Evolutionary conservation across 768 basidiomycete genomes (phyloP).

Genomic region (Bullera alba): DNA sequence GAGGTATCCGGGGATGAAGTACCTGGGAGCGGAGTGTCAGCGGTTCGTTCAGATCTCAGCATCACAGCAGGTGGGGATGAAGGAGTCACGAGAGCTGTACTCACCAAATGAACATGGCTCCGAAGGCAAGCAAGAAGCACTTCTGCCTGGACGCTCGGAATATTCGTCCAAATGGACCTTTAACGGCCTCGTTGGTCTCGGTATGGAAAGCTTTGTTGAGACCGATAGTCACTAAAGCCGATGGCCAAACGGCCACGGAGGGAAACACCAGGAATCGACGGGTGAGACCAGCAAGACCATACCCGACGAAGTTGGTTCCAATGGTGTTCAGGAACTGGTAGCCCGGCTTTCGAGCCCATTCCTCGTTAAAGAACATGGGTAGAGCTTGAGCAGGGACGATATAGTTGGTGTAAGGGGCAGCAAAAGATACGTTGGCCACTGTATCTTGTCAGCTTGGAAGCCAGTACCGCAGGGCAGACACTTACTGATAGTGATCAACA

Average conservation of each 20-base stretch:
- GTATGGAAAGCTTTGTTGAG: conserved; percentile 25
- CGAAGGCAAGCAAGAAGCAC: conserved; percentile 65
- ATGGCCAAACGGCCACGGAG: conserved; percentile 13
- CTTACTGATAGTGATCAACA: conserved; percentile 67
- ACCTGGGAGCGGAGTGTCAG: too few species aligned
- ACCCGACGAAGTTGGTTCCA: conserved; percentile 15
- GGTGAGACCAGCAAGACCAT: conserved; percentile 14
- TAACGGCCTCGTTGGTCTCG: not conserved
- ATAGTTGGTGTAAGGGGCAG: conserved; percentile 32
- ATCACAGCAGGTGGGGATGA: conserved; percentile 33
- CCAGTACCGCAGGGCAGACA: too few species aligned
- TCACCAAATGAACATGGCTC: conserved; percentile 69
- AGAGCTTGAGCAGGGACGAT: conserved; percentile 31
- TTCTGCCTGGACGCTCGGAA: conserved; percentile 28
- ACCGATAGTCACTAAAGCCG: conserved; percentile 76
- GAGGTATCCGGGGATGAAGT: conserved; percentile 36
- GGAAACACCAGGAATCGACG: conserved; percentile 11
- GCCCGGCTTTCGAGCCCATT: conserved; percentile 33
- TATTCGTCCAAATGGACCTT: conserved; percentile 49
- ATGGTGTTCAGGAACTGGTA: conserved; percentile 10
- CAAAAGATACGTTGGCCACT: conserved; percentile 34
- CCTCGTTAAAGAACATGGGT: conserved; percentile 35
- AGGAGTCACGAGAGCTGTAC: too few species aligned
- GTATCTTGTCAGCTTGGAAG: too few species aligned
- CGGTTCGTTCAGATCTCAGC: conserved; percentile 36